These are phyloP conservation scores for Didymella keratinophila DNA, from an alignment of 2,329 filamentous ascomycete species.

Conservation along the genomic window DNA sequence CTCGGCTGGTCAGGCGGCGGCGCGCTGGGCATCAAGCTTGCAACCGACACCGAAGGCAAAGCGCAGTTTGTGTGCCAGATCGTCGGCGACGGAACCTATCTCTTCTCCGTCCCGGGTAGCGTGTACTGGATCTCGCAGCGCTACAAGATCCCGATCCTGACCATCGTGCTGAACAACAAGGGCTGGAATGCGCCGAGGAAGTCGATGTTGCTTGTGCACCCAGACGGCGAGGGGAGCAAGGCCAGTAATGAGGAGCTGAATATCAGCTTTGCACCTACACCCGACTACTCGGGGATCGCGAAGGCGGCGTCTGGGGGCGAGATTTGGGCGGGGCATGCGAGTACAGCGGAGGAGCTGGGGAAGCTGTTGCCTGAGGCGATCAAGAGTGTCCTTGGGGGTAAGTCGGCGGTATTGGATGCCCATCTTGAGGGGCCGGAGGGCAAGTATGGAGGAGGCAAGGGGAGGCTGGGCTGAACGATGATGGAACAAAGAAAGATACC, in stretches of 20 bases:
- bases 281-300: conserved; percentile 73
- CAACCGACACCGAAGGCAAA: conserved; percentile 60
- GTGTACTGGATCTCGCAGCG: conserved; percentile 74
- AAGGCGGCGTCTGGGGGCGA: conserved; percentile 70
- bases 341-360: conserved; percentile 63
- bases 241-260: conserved; percentile 70
- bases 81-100: conserved; percentile 72
- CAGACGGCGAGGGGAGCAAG: conserved; percentile 67
- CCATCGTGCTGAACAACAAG: conserved; percentile 74
- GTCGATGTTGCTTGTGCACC: conserved; percentile 70
- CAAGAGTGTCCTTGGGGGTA: conserved; percentile 63
- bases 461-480: conserved; percentile 2
- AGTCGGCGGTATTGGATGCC: conserved; percentile 68
- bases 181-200: conserved; percentile 73
- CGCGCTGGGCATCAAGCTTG: conserved; percentile 79
- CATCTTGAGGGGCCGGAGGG: conserved; percentile 65
- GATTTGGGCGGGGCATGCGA: conserved; percentile 67
- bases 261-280: conserved; percentile 70
- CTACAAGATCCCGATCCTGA: conserved; percentile 71
- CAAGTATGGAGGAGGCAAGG: conserved; percentile 53
- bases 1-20: conserved; percentile 82
- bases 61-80: conserved; percentile 55
- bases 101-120: conserved; percentile 70
- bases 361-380: conserved; percentile 65
- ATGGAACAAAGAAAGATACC: background rate